A percentile compares a stretch with the other conserved stretches of the same genome.
These are phyloP conservation scores for Drechslera avenae DNA, from an alignment of 2,329 filamentous ascomycete genomes.

Conservation along the genomic window DNA sequence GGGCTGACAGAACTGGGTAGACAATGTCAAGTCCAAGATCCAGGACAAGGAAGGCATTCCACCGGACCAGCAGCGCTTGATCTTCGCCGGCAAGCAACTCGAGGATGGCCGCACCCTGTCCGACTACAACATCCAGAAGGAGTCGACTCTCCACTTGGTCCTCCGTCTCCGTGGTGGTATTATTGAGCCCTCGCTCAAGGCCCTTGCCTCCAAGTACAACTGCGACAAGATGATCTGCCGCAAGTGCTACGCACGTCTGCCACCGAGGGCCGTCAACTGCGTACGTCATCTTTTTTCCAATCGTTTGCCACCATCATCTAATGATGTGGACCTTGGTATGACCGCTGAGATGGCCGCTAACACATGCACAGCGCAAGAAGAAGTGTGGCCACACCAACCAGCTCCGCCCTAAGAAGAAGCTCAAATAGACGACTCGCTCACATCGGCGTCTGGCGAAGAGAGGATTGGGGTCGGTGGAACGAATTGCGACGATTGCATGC, in stretches of 20 bases:
- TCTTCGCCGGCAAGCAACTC: constrained; percentile 98
- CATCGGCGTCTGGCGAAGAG: constrained; percentile 43
- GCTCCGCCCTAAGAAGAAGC: constrained; percentile 99
- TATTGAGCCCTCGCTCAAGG: constrained; percentile 97
- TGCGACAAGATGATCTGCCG: constrained; percentile 99
- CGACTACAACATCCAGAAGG: constrained; percentile 99
- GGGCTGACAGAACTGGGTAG: constrained; percentile 47
- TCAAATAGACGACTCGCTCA: constrained; percentile 71
- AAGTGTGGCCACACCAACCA: constrained; percentile 99
- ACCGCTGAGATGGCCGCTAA: constrained; percentile 20
- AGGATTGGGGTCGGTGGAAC: constrained; percentile 30
- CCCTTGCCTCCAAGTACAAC: constrained; percentile 98
- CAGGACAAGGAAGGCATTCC: constrained; percentile 99
- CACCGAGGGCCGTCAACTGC: constrained; percentile 99
- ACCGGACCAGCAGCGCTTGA: constrained; percentile 96
- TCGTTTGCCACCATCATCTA: too few species aligned
- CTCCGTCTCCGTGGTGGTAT: constrained; percentile 99
- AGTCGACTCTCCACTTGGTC: constrained; percentile 97
- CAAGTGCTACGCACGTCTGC: constrained; percentile 98
- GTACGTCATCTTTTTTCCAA: constrained; percentile 25
- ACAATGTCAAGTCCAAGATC: constrained; percentile 99
- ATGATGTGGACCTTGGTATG: too few species aligned
- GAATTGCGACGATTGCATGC: constrained; percentile 41
- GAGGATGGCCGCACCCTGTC: constrained; percentile 96
- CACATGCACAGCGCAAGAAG: constrained; percentile 68